These are phyloP conservation scores for Microstegium vimineum DNA, from an alignment of 176 grass and related monocot genomes.

Conservation along the genomic window DNA sequence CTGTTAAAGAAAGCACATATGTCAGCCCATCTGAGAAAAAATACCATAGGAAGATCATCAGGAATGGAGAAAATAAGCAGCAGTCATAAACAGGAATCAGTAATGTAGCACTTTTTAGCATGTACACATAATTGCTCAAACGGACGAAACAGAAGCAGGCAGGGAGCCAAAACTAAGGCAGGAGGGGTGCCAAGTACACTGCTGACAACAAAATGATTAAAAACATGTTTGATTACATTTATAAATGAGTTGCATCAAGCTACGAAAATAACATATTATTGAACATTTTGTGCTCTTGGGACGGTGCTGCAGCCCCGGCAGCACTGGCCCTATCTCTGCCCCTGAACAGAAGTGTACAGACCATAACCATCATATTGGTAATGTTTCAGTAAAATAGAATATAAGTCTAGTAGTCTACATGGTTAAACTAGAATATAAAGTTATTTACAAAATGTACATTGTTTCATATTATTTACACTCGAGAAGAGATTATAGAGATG, in stretches of 20 bases:
- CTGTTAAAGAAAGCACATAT: slow-evolving; percentile 7
- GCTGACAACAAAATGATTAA: too few species aligned
- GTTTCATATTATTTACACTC: background rate
- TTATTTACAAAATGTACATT: background rate
- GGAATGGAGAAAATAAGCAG: background rate
- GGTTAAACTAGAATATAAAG: background rate
- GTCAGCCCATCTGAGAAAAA: background rate
- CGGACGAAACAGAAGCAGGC: background rate
- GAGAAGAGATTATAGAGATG: background rate
- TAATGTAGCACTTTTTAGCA: background rate
- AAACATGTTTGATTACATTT: too few species aligned
- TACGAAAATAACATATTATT: too few species aligned
- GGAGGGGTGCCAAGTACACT: too few species aligned
- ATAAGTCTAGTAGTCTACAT: background rate
- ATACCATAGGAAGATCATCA: background rate
- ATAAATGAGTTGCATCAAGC: too few species aligned
- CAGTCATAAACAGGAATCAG: background rate
- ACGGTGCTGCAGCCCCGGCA: too few species aligned
- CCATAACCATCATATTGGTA: background rate
- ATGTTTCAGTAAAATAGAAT: slow-evolving; percentile 13
- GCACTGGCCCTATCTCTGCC: too few species aligned
- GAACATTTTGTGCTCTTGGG: too few species aligned
- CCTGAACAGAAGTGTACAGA: background rate
- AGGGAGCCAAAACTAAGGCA: too few species aligned
- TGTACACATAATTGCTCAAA: background rate